Evolutionary conservation across 73 alveolate species (phyloP).

Genomic region (Tetrahymena thermophila): DNA sequence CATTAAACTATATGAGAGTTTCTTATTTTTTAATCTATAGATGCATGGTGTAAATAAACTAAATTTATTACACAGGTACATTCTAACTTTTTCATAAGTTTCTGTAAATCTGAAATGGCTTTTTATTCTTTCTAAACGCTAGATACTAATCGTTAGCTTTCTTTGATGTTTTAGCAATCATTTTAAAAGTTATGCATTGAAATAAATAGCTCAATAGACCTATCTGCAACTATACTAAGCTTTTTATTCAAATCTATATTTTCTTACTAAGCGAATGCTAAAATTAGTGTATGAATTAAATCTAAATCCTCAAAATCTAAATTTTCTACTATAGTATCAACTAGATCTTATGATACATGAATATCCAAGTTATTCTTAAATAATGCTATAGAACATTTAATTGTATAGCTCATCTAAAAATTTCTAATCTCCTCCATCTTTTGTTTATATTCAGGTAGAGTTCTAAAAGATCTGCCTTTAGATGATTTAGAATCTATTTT

Average conservation of each 20-base stretch:
- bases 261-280: not conserved
- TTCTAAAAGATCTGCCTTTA: not conserved
- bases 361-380: not conserved
- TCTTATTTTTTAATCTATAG: not conserved
- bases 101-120: not conserved
- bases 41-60: not conserved
- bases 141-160: not conserved
- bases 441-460: not conserved
- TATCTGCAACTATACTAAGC: not conserved
- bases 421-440: not conserved
- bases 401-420: not conserved
- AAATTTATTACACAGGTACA: not conserved
- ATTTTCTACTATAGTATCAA: not conserved
- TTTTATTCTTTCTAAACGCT: not conserved
- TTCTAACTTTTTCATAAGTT: not conserved
- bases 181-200: not conserved
- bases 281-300: not conserved
- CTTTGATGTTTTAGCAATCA: not conserved
- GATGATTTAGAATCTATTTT: not conserved
- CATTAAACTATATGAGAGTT: not conserved
- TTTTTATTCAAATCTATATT: not conserved
- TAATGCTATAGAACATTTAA: not conserved
- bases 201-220: not conserved
- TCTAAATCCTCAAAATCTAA: not conserved
- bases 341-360: not conserved